phyloP scores from a whole-genome alignment of 352 stramenopile species.

The Globisporangium emineosum region DNA sequence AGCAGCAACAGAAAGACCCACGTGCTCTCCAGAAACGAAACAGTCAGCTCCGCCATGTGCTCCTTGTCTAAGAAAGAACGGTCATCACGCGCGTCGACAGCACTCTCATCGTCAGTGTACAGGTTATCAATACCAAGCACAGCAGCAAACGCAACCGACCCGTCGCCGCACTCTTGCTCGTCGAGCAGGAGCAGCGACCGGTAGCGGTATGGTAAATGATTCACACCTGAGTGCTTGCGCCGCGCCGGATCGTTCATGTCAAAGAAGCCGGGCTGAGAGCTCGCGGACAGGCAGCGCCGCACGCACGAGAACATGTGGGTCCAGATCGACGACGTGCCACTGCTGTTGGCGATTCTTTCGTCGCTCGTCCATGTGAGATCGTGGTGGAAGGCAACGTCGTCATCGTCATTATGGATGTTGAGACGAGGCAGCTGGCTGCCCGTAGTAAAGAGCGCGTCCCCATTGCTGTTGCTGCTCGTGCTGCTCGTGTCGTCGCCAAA shows the following conservation, averaged over 20 bases:
- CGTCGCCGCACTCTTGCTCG: background rate
- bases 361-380: conserved; percentile 6
- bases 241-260: conserved; percentile 28
- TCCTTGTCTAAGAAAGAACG: conserved; percentile 39
- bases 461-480: conserved; percentile 4
- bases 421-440: background rate
- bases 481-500: conserved; percentile 11
- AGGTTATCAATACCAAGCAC: conserved; percentile 11
- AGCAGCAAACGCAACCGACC: conserved; percentile 17
- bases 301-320: conserved; percentile 17
- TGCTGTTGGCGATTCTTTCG: background rate
- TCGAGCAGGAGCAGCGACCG: conserved; percentile 15
- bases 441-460: background rate
- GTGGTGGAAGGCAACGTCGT: conserved; percentile 5
- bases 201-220: conserved; percentile 16
- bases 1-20: conserved; percentile 75
- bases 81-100: conserved; percentile 23
- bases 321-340: conserved; percentile 3
- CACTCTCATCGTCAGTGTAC: conserved; percentile 16
- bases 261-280: conserved; percentile 27
- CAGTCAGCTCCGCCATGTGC: conserved; percentile 38
- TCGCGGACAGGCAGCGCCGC: conserved; percentile 16
- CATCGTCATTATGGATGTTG: background rate
- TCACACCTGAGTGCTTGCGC: conserved; percentile 32
- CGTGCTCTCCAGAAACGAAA: conserved; percentile 63